These are phyloP conservation scores for Saturnispora galanensis DNA, from an alignment of 805 yeast species.

Conservation along the genomic window DNA sequence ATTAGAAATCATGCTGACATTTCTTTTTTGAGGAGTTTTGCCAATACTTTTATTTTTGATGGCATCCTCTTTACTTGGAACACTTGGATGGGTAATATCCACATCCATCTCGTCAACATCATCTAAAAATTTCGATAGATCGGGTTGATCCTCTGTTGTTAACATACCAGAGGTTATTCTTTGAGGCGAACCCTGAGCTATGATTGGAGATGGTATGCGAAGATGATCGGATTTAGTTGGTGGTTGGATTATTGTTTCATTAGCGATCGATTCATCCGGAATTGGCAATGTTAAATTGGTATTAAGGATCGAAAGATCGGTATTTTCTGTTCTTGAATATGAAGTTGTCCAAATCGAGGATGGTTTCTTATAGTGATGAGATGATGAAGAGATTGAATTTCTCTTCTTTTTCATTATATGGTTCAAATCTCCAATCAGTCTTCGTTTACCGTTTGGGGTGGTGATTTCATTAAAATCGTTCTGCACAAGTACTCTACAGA, in stretches of 20 bases:
- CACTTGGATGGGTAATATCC: conserved; percentile 20
- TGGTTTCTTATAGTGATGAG: not conserved
- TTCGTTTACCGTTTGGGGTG: conserved; percentile 16
- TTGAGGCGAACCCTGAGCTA: conserved; percentile 27
- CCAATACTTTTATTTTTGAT: conserved; percentile 16
- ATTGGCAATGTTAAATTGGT: conserved; percentile 10
- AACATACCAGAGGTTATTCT: conserved; percentile 32
- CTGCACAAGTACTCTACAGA: conserved; percentile 36
- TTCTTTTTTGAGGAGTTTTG: conserved; percentile 22
- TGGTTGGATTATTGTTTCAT: conserved; percentile 13
- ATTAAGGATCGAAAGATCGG: conserved; percentile 5
- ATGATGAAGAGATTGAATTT: conserved; percentile 12
- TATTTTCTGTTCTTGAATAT: conserved; percentile 4
- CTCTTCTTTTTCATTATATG: conserved; percentile 25
- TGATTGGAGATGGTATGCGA: conserved; percentile 23
- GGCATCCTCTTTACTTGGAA: conserved; percentile 24
- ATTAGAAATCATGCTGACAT: conserved; percentile 4
- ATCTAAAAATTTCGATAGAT: conserved; percentile 23
- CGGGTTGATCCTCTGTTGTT: conserved; percentile 22
- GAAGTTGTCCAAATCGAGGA: conserved; percentile 18
- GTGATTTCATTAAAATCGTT: conserved; percentile 25
- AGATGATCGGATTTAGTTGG: conserved; percentile 20
- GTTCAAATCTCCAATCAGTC: conserved; percentile 19
- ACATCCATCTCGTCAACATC: conserved; percentile 11
- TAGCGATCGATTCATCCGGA: conserved; percentile 8